These are phyloP conservation scores for Mycena latifolia DNA, from an alignment of 768 basidiomycete species.

Conservation along the genomic window DNA sequence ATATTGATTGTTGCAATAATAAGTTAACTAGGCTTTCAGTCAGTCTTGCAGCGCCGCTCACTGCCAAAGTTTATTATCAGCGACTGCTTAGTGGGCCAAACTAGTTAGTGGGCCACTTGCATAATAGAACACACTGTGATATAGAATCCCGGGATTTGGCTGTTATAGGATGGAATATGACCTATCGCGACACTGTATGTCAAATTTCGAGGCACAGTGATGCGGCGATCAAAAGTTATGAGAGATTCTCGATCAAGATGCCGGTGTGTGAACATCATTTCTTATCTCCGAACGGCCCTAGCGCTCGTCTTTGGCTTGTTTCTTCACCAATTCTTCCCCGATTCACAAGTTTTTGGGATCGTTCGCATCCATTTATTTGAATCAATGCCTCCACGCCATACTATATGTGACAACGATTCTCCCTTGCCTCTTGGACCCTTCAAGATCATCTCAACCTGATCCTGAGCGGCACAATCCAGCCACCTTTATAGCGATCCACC, in stretches of 20 bases:
- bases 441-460: neutral
- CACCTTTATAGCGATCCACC: neutral
- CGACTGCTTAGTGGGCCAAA: no score
- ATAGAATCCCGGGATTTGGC: neutral
- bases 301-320: neutral
- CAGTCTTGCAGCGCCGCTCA: no score
- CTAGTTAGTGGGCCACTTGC: no score
- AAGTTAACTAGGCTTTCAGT: no score
- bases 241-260: no score
- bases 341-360: neutral
- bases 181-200: constrained; percentile 8
- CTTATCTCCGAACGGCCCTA: no score
- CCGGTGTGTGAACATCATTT: no score
- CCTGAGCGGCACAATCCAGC: neutral
- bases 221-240: no score
- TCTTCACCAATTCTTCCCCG: neutral
- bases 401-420: no score
- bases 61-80: no score
- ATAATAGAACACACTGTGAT: neutral
- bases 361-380: neutral
- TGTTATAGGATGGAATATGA: constrained; percentile 11
- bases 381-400: neutral
- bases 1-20: no score
- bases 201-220: constrained; percentile 1
- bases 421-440: neutral